Evolutionary conservation across 192 early-diverging fungal genomes (phyloP), one percentile per base, ranked within the genome.

Genomic region (Chytriomyces sp.): DNA sequence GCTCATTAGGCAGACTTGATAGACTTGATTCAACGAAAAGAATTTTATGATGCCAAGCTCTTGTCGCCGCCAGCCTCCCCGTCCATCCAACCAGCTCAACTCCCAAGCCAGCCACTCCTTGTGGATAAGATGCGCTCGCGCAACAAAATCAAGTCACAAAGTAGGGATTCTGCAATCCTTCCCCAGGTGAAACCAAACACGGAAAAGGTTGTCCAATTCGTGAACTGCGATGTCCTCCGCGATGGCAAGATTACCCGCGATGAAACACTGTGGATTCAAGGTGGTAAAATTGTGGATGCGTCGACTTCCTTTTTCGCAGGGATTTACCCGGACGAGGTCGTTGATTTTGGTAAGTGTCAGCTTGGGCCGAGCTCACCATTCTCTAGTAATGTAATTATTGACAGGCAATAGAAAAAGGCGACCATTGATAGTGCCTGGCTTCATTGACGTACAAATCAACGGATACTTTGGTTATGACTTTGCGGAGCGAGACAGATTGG

Each of bases 371-470:
- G n/a, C n/a, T n/a, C n/a, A n/a, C n/a, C n/a, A n/a, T n/a, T n/a
- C n/a, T n/a, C n/a, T n/a, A n/a, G n/a, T 37, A 31, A 37, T 61
- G 33, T 5, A 32, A 7, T n/a, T n/a, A n/a, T 19, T 61, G 59
- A 25, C 10, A 5, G 32, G 37, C 22, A 38, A n/a, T n/a, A n/a
- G n/a, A n/a, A n/a, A 25, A 31, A 5, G 31, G 37, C 17, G 59
- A 61, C 59, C 59, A 32, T 14, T 93, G n/a, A 81, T 93, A 33
- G 85, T 86, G 6, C 90, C 92, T 17, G 92, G 92, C 2, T 93
- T 85, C 62, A 88, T 93, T 55, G 91, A 93, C 73, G 79, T 89
- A 33, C 91, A 93, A 75, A 89, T 93, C 65, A 93, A 93, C 68
- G 92, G 92, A 31, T 40, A 38, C 38, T 94, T 89, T 73, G 91